A percentile compares a stretch with the other conserved stretches of the same genome.
Conservation (phyloP, 2,329 filamentous ascomycete species). For the Chrysoporthe cubensis region DNA sequence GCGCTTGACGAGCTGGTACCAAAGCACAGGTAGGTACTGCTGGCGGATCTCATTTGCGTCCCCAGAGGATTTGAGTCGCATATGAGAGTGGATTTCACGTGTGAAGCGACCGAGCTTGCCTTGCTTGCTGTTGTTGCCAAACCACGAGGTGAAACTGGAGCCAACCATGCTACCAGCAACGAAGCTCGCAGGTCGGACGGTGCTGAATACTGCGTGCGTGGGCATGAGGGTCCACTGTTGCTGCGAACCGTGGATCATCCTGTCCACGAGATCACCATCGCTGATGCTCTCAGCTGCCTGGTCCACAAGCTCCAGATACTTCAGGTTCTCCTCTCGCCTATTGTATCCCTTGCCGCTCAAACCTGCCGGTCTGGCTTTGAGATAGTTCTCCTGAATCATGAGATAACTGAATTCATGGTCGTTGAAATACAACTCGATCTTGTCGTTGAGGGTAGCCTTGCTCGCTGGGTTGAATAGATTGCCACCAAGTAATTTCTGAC, state of each 20-base stretch:
- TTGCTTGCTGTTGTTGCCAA: constrained; percentile 91
- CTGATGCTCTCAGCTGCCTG: constrained; percentile 94
- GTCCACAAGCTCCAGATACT: constrained; percentile 83
- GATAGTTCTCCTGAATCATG: constrained; percentile 98
- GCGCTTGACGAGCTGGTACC: constrained; percentile 76
- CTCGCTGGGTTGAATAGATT: constrained; percentile 84
- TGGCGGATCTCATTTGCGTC: constrained; percentile 94
- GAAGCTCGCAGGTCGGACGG: constrained; percentile 88
- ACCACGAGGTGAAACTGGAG: constrained; percentile 85
- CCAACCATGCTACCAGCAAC: constrained; percentile 76
- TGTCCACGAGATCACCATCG: constrained; percentile 92
- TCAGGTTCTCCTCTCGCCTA: constrained; percentile 73
- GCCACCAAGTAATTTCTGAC: constrained; percentile 85
- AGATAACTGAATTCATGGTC: constrained; percentile 97
- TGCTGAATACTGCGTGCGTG: constrained; percentile 92
- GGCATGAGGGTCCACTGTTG: constrained; percentile 99
- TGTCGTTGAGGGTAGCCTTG: constrained; percentile 90
- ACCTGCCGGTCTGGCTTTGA: constrained; percentile 76
- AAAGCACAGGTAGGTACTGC: constrained; percentile 88
- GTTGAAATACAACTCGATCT: constrained; percentile 98
- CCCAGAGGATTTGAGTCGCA: constrained; percentile 87
- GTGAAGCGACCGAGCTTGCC: constrained; percentile 78
- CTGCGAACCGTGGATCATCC: constrained; percentile 97
- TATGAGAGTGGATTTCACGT: constrained; percentile 95
- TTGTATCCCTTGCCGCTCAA: constrained; percentile 61